A percentile compares a stretch with the other conserved stretches of the same genome.
These are phyloP conservation scores for Gracilaria domingensis DNA, from an alignment of 23 red algal species.

Conservation along the genomic window DNA sequence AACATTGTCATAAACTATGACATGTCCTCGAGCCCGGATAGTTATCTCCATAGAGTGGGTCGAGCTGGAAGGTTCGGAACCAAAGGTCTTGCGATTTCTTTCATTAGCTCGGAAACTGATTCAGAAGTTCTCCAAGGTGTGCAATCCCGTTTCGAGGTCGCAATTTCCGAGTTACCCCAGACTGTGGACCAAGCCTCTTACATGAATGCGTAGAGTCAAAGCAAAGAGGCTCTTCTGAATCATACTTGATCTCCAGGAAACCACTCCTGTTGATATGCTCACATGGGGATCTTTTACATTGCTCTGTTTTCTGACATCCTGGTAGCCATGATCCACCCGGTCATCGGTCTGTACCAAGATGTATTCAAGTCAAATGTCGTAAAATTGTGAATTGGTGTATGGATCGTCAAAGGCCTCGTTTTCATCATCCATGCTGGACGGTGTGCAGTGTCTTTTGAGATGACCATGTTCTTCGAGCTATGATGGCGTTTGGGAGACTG, in stretches of 20 bases:
- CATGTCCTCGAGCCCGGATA: constrained; percentile 85
- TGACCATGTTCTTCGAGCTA: not conserved
- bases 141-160: constrained; percentile 94
- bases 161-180: constrained; percentile 88
- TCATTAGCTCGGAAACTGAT: constrained; percentile 86
- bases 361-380: constrained; percentile 29
- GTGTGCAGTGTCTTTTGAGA: not conserved
- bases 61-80: constrained; percentile 94
- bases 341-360: not conserved
- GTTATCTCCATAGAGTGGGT: constrained; percentile 95
- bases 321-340: not conserved
- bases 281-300: constrained; percentile 17
- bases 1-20: constrained; percentile 99
- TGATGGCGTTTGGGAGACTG: not conserved
- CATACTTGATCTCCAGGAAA: not conserved
- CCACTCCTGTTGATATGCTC: constrained; percentile 14
- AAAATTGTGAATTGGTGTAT: constrained; percentile 13
- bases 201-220: constrained; percentile 84
- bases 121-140: constrained; percentile 83
- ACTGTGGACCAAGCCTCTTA: constrained; percentile 90
- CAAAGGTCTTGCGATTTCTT: constrained; percentile 96
- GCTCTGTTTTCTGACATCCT: not conserved
- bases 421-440: not conserved
- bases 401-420: constrained; percentile 4
- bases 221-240: not conserved